Base-by-base conservation (phyloP, 1,284 basidiomycete species). In the Cystobasidium slooffiae region DNA sequence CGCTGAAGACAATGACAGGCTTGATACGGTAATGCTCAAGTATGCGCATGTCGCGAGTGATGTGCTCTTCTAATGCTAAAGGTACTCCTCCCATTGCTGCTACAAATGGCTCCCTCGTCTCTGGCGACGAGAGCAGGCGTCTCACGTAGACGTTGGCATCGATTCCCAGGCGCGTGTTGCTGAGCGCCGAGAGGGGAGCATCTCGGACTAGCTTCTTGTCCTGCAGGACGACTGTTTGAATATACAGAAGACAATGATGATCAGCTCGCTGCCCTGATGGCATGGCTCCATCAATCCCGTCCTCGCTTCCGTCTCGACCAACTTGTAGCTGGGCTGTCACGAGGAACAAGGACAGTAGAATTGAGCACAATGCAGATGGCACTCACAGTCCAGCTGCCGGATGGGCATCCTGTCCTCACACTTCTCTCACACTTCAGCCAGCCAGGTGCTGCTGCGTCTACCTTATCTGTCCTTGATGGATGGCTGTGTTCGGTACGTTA, bases 1-100 rank as follows among this genome's bases (percentile, higher is more conserved):
- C 96, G 53, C 92, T 89, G 83, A 99, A 97, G 64, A 99, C 93
- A 81, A 99, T 97, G 46, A 99, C 93, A 37, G 96, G 97, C 82
- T 97, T 97, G 86, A 99, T 96, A 77, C 88, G 90, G 58, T 91
- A 85, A 84, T 90, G 91, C 86, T 97, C 95, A 80, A 98, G 89
- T 9, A 88, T 86, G 63, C 94, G 91, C 63, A 99, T 86, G 85
- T 99, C 95, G 46, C 88, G 86, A 84, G 97, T 95, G 82, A 99
- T 94, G 76, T 92, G 90, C 55, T 76, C 65, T 70, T 80, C 79
- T 58, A 83, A 77, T 4, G 81, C 81, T 18, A 69, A 43, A 9
- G 75, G 75, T 20, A 72, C 68, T 22, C 75, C 76, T 0, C 74
- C 74, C 55, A 75, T 24, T 16, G 76, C 76, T n/a, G 68, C 53